Evolutionary conservation across 345 rosid species (phyloP).

Genomic region (Bruguiera parviflora): DNA sequence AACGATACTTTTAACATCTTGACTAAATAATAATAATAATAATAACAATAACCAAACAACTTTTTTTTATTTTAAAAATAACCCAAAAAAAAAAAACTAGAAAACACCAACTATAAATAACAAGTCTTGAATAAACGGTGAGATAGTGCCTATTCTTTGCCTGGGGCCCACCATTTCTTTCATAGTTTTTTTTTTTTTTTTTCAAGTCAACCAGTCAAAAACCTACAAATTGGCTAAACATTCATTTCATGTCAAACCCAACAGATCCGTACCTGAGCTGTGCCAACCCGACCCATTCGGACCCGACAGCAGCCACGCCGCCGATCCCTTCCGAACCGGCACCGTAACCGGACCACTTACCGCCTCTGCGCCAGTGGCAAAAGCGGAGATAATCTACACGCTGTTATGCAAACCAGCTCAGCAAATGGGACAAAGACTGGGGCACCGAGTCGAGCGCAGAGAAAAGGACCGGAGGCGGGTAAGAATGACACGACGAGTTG

Average conservation of each 20-base stretch:
- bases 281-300: not conserved
- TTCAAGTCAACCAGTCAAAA: too few species aligned
- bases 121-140: too few species aligned
- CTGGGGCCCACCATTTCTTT: too few species aligned
- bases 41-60: too few species aligned
- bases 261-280: not conserved
- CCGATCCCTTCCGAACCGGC: slow-evolving; percentile 16
- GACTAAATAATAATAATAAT: too few species aligned
- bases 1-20: too few species aligned
- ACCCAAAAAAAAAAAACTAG: too few species aligned
- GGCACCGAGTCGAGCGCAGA: slow-evolving; percentile 9
- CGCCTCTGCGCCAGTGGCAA: not conserved
- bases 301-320: not conserved
- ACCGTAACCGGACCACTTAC: not conserved
- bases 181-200: too few species aligned
- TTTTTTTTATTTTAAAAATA: too few species aligned
- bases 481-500: slow-evolving; percentile 14
- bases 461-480: slow-evolving; percentile 4
- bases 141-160: too few species aligned
- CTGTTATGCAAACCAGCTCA: not conserved
- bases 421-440: not conserved
- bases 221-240: too few species aligned
- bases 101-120: too few species aligned
- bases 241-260: slow-evolving; percentile 4
- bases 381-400: not conserved